A percentile compares a stretch with the other conserved stretches of the same genome.
phyloP scores from a whole-genome alignment of 306 rosid species.

The Mimosa bimucronata region DNA sequence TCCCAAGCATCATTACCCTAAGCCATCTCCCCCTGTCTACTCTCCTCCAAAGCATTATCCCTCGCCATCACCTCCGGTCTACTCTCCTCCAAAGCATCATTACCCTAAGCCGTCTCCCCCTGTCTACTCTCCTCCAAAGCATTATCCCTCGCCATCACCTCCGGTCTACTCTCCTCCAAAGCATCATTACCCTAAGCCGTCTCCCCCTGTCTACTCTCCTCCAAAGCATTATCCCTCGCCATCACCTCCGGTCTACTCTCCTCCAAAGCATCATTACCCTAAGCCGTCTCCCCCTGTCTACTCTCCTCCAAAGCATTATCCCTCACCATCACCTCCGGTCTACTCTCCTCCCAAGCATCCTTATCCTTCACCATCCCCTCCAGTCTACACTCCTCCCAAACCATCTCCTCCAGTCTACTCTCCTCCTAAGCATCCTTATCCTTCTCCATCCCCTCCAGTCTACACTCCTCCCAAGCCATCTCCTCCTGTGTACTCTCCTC shows the following conservation, averaged over 20 bases:
- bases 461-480: background rate
- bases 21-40: background rate
- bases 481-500: background rate
- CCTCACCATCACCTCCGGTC: slow-evolving; percentile 15
- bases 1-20: background rate
- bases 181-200: background rate
- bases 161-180: background rate
- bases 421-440: background rate
- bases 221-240: background rate
- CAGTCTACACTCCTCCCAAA: background rate
- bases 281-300: too few relatives aligned
- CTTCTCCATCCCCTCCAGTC: too few relatives aligned
- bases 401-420: background rate
- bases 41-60: background rate
- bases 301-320: background rate
- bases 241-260: background rate
- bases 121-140: background rate
- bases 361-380: background rate
- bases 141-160: background rate
- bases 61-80: background rate
- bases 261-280: background rate
- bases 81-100: background rate
- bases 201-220: background rate
- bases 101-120: background rate
- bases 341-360: slow-evolving; percentile 9